These are phyloP conservation scores for Phalaenopsis aphrodite DNA, from an alignment of 106 monocot genomes.

Conservation along the genomic window DNA sequence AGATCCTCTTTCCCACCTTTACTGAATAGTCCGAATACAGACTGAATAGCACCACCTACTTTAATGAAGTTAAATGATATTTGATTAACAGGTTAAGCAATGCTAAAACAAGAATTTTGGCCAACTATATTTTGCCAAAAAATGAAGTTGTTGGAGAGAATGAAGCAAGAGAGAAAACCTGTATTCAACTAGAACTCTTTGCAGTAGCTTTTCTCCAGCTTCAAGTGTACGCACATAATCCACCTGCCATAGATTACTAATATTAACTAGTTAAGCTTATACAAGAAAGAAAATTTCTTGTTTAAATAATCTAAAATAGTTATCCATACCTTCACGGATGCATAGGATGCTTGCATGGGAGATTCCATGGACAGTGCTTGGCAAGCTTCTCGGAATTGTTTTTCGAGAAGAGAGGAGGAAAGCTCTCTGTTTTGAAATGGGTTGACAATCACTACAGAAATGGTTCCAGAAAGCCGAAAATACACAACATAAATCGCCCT, in stretches of 20 bases:
- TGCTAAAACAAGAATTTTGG: neutral
- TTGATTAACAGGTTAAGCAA: neutral
- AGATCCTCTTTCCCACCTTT: neutral
- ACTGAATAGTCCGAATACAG: neutral
- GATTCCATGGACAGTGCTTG: slow-evolving; percentile 37
- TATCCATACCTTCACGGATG: slow-evolving; percentile 46
- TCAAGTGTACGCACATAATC: slow-evolving; percentile 64
- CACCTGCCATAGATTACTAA: slow-evolving; percentile 35
- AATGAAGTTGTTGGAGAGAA: neutral
- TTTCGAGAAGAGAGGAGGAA: slow-evolving; percentile 75
- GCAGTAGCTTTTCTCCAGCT: slow-evolving; percentile 59
- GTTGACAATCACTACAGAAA: slow-evolving; percentile 62
- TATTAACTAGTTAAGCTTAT: neutral
- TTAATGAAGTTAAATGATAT: neutral
- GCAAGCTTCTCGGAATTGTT: slow-evolving; percentile 82
- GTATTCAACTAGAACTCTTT: slow-evolving; percentile 56
- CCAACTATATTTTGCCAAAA: neutral
- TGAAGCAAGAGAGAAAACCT: slow-evolving; percentile 37
- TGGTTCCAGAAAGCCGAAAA: slow-evolving; percentile 37
- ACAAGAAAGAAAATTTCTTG: neutral
- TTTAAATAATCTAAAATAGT: neutral
- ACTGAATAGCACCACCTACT: neutral
- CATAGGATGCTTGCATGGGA: slow-evolving; percentile 16
- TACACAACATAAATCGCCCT: slow-evolving; percentile 68
- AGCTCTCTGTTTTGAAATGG: slow-evolving; percentile 88